phyloP scores from a whole-genome alignment of 495 filamentous ascomycete genomes.

The Astrothelium subdiscretum region DNA sequence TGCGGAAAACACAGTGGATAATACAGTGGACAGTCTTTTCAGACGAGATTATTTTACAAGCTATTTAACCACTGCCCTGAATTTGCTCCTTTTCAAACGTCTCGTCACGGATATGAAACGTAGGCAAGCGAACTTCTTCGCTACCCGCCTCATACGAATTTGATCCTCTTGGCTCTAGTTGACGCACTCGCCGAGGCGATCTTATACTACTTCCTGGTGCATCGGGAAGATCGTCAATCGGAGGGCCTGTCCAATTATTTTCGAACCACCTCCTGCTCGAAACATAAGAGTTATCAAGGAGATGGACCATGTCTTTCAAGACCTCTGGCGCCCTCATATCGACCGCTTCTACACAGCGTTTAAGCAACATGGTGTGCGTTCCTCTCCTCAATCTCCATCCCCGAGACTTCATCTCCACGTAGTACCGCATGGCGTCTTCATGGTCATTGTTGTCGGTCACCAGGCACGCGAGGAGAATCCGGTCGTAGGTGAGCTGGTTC shows the following conservation, averaged over 20 bases:
- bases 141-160: neutral
- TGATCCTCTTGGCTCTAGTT: neutral
- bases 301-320: neutral
- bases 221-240: neutral
- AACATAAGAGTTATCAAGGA: neutral
- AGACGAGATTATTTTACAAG: neutral
- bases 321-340: neutral
- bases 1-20: too few relatives aligned
- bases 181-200: neutral
- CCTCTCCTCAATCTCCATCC: neutral
- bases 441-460: slow-evolving; percentile 33
- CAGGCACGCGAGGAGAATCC: slow-evolving; percentile 55
- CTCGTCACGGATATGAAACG: neutral
- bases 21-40: too few relatives aligned
- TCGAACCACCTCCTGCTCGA: neutral
- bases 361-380: neutral
- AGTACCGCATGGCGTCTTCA: slow-evolving; percentile 34
- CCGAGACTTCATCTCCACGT: neutral
- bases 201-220: neutral
- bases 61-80: neutral
- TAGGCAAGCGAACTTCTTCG: neutral
- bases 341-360: neutral
- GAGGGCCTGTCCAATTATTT: neutral
- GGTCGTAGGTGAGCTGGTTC: slow-evolving; percentile 52
- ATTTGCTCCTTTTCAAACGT: neutral